Evolutionary conservation across 1,284 basidiomycete genomes (phyloP), one percentile per base, ranked within the genome.

Genomic region (Moesziomyces antarcticus): DNA sequence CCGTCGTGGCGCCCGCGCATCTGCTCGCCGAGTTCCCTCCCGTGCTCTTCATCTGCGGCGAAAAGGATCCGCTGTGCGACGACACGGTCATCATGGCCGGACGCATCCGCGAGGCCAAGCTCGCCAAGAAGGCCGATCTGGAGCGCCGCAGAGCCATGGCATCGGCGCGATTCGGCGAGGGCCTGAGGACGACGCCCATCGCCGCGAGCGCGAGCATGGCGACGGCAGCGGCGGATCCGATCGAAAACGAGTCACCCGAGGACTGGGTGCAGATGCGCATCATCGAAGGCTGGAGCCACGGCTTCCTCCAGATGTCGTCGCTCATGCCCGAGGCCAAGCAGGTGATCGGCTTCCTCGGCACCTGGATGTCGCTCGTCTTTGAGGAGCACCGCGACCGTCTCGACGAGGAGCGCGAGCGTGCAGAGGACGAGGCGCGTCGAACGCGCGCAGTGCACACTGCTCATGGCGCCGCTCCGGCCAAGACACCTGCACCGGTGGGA

Each of bases 1-100:
- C 96, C 0, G 92, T 98, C 75, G 89, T 98, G 50, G 90, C 94
- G 3, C 96, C 96, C 0, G 86, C 88, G 37, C 87, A 89, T 56
- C 87, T 97, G 14, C 89, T 99, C 13, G 93, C 92, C 1, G 91
- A 93, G 80, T 97, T 98, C 85, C 96, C 96, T 40, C 94, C 94
- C 5, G 88, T 97, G 41, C 79, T 84, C 57, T 88, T 97, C 65
- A 90, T 84, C 8, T 85, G 85, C 62, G 85, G 85, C 24, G 96
- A 98, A 85, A 94, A 94, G 82, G 96, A 97, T 82, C 95, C 95
- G 0, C 93, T 98, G 78, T 93, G 97, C 50, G 69, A 68, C 50
- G 73, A 67, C 10, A 69, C 71, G 0, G 91, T 98, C 68, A 92
- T 98, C 75, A 93, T 97, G 82, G 93, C 94, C 1, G 96, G 94